These are phyloP conservation scores for Ottelia alismoides DNA, from an alignment of 106 monocot species.

Conservation along the genomic window DNA sequence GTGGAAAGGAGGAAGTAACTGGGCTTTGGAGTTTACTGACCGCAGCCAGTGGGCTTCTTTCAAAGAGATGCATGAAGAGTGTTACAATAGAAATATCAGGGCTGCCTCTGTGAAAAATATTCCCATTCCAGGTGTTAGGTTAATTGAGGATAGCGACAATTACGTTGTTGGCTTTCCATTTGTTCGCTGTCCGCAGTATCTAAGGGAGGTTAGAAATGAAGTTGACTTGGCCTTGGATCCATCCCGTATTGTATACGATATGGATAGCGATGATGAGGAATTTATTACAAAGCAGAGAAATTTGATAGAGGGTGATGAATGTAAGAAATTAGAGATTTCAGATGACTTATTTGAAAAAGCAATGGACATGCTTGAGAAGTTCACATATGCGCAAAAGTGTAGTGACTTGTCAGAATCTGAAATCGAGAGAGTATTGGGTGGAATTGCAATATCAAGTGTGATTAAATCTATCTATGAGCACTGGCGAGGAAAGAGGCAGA, in stretches of 20 bases:
- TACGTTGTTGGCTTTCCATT: constrained; percentile 24
- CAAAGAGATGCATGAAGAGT: constrained; percentile 85
- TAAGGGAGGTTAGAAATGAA: constrained; percentile 49
- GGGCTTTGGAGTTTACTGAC: constrained; percentile 83
- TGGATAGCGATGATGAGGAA: constrained; percentile 89
- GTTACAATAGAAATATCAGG: constrained; percentile 61
- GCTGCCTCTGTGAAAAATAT: constrained; percentile 78
- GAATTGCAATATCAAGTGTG: constrained; percentile 29
- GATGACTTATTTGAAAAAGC: constrained; percentile 66
- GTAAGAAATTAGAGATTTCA: constrained; percentile 18
- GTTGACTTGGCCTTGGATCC: constrained; percentile 72
- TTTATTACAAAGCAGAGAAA: constrained; percentile 46
- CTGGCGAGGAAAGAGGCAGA: constrained; percentile 55
- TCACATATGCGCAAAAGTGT: constrained; percentile 55
- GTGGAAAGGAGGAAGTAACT: constrained; percentile 93
- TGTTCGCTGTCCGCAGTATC: constrained; percentile 39
- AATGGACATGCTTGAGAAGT: constrained; percentile 81
- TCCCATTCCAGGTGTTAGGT: constrained; percentile 73
- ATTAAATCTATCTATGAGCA: constrained; percentile 41
- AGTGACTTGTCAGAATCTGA: constrained; percentile 35
- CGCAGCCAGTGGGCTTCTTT: constrained; percentile 76
- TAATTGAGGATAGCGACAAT: constrained; percentile 36
- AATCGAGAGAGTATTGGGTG: constrained; percentile 37
- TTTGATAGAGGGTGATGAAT: constrained; percentile 8
- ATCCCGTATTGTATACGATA: constrained; percentile 68